Base-by-base conservation (phyloP, 495 filamentous ascomycete genomes). In the Penicillium diatomitis region DNA sequence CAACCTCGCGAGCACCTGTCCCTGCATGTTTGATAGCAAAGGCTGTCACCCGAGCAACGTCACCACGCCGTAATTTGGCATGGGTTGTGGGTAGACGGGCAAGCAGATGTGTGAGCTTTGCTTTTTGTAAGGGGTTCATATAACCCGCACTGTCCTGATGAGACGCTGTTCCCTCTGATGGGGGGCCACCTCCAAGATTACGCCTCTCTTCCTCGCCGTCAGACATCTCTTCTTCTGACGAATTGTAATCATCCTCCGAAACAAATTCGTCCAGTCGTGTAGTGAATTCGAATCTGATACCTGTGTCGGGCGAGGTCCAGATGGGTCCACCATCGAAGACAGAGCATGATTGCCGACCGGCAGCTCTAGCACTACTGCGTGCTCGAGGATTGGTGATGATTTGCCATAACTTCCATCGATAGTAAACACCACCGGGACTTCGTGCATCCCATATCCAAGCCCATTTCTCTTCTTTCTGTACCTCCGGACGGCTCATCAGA, bases 381-480 rank as follows among this genome's bases (percentile, higher is more conserved):
- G 49, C 31, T 57, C 65, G 40, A 27, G 62, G 55, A 29, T 72
- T 69, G 2, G 87, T 90, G 33, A 90, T 71, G 30, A 89, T 74
- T 53, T 89, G 80, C 89, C 88, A 96, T 46, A 96, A 57, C 43
- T 87, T 84, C 86, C 88, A 96, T 10, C 90, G 81, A 65, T 95
- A 96, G 70, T 86, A 96, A 4, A 90, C 77, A 5, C 86, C 87
- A 5, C 82, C 84, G 44, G 81, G 66, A 55, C 86, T 88, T 42
- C 88, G 75, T 30, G 91, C 74, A 65, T 99, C 86, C 84, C 86
- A 99, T 3, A 99, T 65, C 86, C 88, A 99, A 0, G 88, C 86
- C 83, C 90, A 99, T 60, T 84, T 90, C 55, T 91, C 85, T 35
- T 95, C 86, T 28, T 67, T 73, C 53, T 91, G 87, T 2, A 96